Percentiles rank a stretch among this genome's conserved stretches.
These are phyloP conservation scores for Xylaria sp. DNA, from an alignment of 2,329 filamentous ascomycete species.

Conservation along the genomic window DNA sequence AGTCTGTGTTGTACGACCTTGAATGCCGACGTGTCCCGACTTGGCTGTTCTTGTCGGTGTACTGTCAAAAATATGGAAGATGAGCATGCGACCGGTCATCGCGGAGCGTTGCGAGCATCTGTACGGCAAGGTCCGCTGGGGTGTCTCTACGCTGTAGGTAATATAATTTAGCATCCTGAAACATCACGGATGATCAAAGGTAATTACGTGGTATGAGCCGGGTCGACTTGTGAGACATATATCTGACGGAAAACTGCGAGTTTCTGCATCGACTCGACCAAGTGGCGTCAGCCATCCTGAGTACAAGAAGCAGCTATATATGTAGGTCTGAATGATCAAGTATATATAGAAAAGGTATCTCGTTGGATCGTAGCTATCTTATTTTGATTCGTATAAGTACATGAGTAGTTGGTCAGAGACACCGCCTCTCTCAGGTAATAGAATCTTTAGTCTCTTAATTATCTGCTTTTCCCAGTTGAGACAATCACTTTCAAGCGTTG, in stretches of 20 bases:
- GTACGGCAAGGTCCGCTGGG: constrained; percentile 6
- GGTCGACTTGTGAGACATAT: constrained; percentile 20
- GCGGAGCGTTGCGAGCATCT: neutral
- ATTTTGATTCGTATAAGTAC: neutral
- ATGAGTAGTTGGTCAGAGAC: neutral
- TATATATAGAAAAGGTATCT: neutral
- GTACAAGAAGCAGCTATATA: neutral
- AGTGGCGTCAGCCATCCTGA: constrained; percentile 24
- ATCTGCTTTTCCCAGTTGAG: neutral
- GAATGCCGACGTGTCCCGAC: constrained; percentile 7
- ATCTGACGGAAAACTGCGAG: constrained; percentile 6
- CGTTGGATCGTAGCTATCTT: neutral
- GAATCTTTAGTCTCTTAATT: neutral
- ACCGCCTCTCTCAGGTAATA: neutral
- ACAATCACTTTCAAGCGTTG: constrained; percentile 4
- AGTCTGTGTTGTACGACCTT: constrained; percentile 3
- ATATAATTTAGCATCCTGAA: constrained; percentile 11
- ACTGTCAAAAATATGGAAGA: neutral
- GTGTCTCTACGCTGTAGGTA: neutral
- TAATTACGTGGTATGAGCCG: neutral
- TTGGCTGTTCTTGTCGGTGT: constrained; percentile 7
- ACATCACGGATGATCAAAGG: constrained; percentile 8
- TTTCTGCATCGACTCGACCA: neutral
- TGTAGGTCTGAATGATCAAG: neutral
- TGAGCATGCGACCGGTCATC: neutral